Percentiles rank a stretch among this genome's conserved stretches.
Evolutionary conservation across 495 filamentous ascomycete species (phyloP).

Genomic region (Beverwykella pulmonaria): DNA sequence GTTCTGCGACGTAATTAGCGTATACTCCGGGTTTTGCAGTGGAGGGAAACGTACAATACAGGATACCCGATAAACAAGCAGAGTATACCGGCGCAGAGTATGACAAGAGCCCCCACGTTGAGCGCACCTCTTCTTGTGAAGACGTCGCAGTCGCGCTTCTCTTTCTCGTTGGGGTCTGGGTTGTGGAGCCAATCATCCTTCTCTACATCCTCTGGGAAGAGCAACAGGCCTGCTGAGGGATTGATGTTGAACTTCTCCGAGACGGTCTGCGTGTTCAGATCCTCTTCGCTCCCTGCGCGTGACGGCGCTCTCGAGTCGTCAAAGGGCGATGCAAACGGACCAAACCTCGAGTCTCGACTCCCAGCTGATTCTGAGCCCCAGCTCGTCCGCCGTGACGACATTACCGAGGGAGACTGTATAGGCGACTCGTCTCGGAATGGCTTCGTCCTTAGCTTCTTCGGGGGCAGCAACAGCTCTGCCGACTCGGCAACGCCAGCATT

Average conservation of each 20-base stretch:
- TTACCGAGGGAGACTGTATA: slow-evolving; percentile 50
- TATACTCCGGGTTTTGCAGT: neutral
- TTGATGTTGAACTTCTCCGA: slow-evolving; percentile 78
- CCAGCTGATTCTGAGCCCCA: slow-evolving; percentile 59
- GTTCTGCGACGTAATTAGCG: slow-evolving; percentile 51
- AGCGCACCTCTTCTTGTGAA: slow-evolving; percentile 66
- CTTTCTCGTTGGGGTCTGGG: slow-evolving; percentile 66
- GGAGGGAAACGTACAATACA: slow-evolving; percentile 59
- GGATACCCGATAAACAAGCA: slow-evolving; percentile 75
- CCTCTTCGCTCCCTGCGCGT: slow-evolving; percentile 64
- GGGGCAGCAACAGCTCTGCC: slow-evolving; percentile 63
- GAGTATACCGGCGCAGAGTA: slow-evolving; percentile 66
- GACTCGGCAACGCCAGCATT: slow-evolving; percentile 52
- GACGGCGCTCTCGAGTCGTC: slow-evolving; percentile 65
- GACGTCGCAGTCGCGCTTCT: slow-evolving; percentile 66
- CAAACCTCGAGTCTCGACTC: slow-evolving; percentile 56
- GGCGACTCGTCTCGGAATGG: slow-evolving; percentile 54
- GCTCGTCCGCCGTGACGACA: slow-evolving; percentile 63
- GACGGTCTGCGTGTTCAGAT: slow-evolving; percentile 75
- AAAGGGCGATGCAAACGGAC: slow-evolving; percentile 57
- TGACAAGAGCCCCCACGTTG: slow-evolving; percentile 66
- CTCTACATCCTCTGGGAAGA: slow-evolving; percentile 77
- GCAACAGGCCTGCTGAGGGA: slow-evolving; percentile 68
- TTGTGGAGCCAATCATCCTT: slow-evolving; percentile 79
- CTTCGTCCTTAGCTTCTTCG: slow-evolving; percentile 47